Base-by-base conservation (phyloP, 1,284 basidiomycete genomes). In the Rhodotorula sp. region DNA sequence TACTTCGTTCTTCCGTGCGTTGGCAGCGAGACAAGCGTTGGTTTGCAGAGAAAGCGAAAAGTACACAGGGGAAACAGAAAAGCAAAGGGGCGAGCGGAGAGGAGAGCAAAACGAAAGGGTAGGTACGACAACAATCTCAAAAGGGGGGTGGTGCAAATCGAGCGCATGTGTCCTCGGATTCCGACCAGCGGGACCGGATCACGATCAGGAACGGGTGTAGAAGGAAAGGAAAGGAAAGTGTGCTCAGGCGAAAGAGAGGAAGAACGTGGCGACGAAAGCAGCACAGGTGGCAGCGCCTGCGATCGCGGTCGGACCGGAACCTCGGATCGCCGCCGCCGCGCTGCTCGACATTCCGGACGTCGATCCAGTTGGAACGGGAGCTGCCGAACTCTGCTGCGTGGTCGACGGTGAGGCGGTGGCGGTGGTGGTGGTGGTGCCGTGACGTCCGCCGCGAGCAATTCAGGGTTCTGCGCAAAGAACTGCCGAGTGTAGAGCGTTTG, bases 401-500 rank as follows among this genome's bases (percentile, higher is more conserved):
- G n/a, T 39, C 47, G 47, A 49, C 23, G 5, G 6, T 1, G 23
- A 3, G 0, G 3, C 14, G 14, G 56, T n/a, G 2, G 47, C 2
- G 8, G 63, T n/a, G 29, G 47, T 0, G 21, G 56, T 15, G 23
- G 15, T n/a, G n/a, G 56, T 23, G 2, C 46, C 23, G 21, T 39
- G 34, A 47, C 18, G 46, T 47, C 20, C 23, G 49, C 52, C 26
- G 47, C 46, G 46, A 64, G 64, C 20, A 63, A 39, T 18, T 63
- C 21, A 8, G 70, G 66, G 51, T 65, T 62, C 29, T 29, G 21
- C 46, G 68, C 68, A 43, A 63, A 65, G 68, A 47, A 70, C 49
- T 70, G 68, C 14, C 72, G 68, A 21, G 70, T 68, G 39, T 59
- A 56, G 46, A 68, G 66, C 7, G 60, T 65, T 10, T 48, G 23